Evolutionary conservation across 75 land plant genomes (phyloP).

Genomic region (Cupressus sempervirens): DNA sequence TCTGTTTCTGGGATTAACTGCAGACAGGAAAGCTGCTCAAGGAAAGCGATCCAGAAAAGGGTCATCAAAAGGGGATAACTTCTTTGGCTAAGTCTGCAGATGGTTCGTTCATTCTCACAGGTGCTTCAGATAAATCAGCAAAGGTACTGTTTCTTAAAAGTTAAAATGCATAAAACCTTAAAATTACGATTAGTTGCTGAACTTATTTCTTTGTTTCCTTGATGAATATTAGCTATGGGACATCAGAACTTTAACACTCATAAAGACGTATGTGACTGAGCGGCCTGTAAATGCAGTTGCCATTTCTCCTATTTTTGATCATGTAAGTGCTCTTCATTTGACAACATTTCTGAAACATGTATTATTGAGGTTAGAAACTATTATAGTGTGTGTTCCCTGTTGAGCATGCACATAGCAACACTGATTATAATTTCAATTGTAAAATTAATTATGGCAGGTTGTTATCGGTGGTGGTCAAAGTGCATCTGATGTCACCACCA

Average conservation of each 20-base stretch:
- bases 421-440: not conserved
- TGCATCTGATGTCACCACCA: constrained; percentile 83
- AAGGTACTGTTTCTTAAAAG: constrained; percentile 38
- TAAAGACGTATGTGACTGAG: constrained; percentile 90
- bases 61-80: constrained; percentile 76
- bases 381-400: not conserved
- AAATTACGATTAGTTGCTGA: not conserved
- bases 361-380: not conserved
- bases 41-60: constrained; percentile 75
- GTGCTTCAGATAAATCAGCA: constrained; percentile 86
- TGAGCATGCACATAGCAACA: not conserved
- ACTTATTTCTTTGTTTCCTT: not conserved
- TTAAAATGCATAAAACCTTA: not conserved
- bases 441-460: constrained; percentile 41
- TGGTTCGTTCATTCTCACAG: constrained; percentile 85
- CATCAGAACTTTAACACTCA: constrained; percentile 65
- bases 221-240: constrained; percentile 71
- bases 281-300: constrained; percentile 94
- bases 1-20: not conserved
- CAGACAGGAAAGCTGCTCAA: constrained; percentile 88
- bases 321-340: constrained; percentile 45
- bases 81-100: constrained; percentile 78
- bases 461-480: constrained; percentile 99
- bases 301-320: constrained; percentile 96
- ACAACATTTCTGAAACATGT: not conserved